Evolutionary conservation across 2,329 filamentous ascomycete species (phyloP).

Genomic region (Arthrobotrys sphaeroides): DNA sequence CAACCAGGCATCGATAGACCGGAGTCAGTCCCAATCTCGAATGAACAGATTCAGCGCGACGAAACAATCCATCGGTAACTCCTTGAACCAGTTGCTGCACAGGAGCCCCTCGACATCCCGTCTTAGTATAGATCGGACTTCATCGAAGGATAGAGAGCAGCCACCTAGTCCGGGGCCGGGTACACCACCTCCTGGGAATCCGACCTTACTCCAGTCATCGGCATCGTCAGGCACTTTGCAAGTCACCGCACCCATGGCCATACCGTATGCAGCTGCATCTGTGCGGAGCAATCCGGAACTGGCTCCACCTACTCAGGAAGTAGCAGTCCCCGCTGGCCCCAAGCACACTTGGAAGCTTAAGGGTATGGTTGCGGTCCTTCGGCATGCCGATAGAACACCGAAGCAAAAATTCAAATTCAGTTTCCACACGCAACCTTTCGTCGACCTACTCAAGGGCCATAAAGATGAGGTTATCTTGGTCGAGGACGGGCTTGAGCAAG

Average conservation of each 20-base stretch:
- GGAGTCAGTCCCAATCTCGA: slow-evolving; percentile 56
- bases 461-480: slow-evolving; percentile 95
- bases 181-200: slow-evolving; percentile 23
- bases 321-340: slow-evolving; percentile 74
- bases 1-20: slow-evolving; percentile 56
- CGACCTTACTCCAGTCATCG: slow-evolving; percentile 59
- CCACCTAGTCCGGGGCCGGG: slow-evolving; percentile 37
- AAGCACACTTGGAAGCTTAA: slow-evolving; percentile 99
- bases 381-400: slow-evolving; percentile 94
- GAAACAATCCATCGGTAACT: slow-evolving; percentile 48
- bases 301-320: slow-evolving; percentile 60
- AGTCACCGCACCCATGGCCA: slow-evolving; percentile 61
- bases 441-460: slow-evolving; percentile 91
- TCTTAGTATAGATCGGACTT: slow-evolving; percentile 50
- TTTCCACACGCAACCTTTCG: slow-evolving; percentile 95
- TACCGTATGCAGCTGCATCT: slow-evolving; percentile 57
- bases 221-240: slow-evolving; percentile 62
- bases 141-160: slow-evolving; percentile 55
- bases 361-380: slow-evolving; percentile 94
- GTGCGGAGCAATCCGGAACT: slow-evolving; percentile 44
- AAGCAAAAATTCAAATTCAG: slow-evolving; percentile 99
- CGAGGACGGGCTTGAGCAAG: slow-evolving; percentile 85
- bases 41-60: slow-evolving; percentile 51
- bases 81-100: slow-evolving; percentile 47
- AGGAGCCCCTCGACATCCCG: slow-evolving; percentile 51